Conservation (phyloP, 2,329 filamentous ascomycete species). For the Cercospora janseana region DNA sequence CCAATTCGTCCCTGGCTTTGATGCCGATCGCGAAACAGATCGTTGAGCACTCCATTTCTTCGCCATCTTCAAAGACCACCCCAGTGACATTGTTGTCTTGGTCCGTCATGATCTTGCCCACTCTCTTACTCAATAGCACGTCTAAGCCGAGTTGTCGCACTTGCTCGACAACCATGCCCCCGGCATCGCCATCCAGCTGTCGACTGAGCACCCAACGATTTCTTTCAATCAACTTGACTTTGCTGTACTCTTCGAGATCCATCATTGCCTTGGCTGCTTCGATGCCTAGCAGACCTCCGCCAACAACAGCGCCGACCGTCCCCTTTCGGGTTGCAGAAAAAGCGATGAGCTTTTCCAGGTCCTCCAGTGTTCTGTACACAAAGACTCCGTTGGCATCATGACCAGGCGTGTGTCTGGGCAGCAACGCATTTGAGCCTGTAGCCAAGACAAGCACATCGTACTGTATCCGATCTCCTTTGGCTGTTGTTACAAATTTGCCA, state of each 20-base stretch:
- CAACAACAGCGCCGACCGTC: conserved; percentile 72
- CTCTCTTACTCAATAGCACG: conserved; percentile 72
- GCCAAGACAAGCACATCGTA: conserved; percentile 83
- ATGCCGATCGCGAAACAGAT: conserved; percentile 91
- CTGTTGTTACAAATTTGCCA: conserved; percentile 67
- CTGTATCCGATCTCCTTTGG: conserved; percentile 64
- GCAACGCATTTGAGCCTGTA: conserved; percentile 79
- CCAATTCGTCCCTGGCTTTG: conserved; percentile 75
- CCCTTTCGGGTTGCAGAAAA: conserved; percentile 68
- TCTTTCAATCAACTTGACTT: conserved; percentile 76
- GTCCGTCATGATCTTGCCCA: conserved; percentile 68
- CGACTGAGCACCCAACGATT: conserved; percentile 79
- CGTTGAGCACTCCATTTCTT: conserved; percentile 71
- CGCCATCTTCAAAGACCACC: conserved; percentile 76
- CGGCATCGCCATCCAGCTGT: conserved; percentile 79
- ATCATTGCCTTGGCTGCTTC: conserved; percentile 92
- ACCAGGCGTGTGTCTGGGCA: conserved; percentile 70
- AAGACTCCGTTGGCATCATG: conserved; percentile 81
- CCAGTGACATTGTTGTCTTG: conserved; percentile 67
- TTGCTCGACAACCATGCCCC: conserved; percentile 76
- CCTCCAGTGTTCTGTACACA: conserved; percentile 82
- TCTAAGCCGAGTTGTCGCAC: conserved; percentile 76
- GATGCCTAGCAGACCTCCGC: conserved; percentile 78
- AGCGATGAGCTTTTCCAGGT: conserved; percentile 72
- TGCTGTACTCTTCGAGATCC: conserved; percentile 71